phyloP scores from a whole-genome alignment of 2,329 filamentous ascomycete genomes.

The Aspergillus fumigatus region DNA sequence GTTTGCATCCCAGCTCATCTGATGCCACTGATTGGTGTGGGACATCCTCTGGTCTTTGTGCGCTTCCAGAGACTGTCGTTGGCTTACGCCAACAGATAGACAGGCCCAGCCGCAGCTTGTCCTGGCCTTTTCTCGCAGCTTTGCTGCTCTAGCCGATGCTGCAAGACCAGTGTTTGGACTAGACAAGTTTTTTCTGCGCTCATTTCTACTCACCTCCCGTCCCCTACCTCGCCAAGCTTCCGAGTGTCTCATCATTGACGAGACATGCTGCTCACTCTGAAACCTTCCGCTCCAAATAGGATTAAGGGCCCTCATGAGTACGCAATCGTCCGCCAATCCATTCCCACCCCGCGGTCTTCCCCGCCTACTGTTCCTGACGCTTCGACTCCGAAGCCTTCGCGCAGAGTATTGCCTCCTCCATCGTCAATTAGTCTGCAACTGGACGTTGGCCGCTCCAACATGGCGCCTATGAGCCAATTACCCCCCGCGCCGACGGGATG shows the following conservation, averaged over 20 bases:
- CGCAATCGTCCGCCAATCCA: slow-evolving; percentile 38
- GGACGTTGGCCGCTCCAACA: slow-evolving; percentile 20
- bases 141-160: background rate
- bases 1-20: background rate
- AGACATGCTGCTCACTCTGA: slow-evolving; percentile 50
- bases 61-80: background rate
- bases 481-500: slow-evolving; percentile 63
- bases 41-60: background rate
- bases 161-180: background rate
- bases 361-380: slow-evolving; percentile 30
- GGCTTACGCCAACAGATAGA: background rate
- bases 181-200: background rate
- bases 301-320: slow-evolving; percentile 48
- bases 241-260: background rate
- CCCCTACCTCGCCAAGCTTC: background rate
- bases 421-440: slow-evolving; percentile 57
- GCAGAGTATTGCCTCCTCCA: slow-evolving; percentile 65
- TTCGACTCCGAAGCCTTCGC: slow-evolving; percentile 49
- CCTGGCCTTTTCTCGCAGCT: background rate
- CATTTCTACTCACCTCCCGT: background rate
- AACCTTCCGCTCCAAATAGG: slow-evolving; percentile 45
- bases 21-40: background rate
- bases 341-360: slow-evolving; percentile 36
- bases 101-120: background rate
- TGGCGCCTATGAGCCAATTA: slow-evolving; percentile 49